phyloP scores from a whole-genome alignment of 2,329 filamentous ascomycete genomes.

The Colletotrichum lini region DNA sequence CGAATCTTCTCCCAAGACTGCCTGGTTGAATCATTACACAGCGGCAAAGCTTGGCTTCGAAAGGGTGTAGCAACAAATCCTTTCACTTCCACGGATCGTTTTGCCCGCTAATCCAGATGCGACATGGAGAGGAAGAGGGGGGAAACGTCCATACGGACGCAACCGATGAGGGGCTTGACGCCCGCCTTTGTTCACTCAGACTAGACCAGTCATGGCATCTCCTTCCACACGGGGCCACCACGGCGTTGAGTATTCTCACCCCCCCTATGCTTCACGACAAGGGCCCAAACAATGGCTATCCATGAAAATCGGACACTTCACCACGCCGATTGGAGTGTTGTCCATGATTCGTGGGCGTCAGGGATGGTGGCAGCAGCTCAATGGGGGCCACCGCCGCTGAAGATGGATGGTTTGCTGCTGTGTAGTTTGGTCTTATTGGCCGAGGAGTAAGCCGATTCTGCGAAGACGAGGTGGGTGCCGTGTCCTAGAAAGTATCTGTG shows the following conservation, averaged over 20 bases:
- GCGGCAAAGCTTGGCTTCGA: constrained; percentile 11
- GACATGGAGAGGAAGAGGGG: constrained; percentile 5
- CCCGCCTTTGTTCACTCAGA: constrained; percentile 27
- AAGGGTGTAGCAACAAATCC: constrained; percentile 16
- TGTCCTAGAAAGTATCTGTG: constrained; percentile 18
- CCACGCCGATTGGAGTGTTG: constrained; percentile 18
- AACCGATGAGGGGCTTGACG: constrained; percentile 31
- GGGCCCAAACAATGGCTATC: constrained; percentile 11
- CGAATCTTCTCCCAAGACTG: constrained; percentile 13
- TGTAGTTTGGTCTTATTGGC: constrained; percentile 19
- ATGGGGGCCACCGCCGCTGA: constrained; percentile 23
- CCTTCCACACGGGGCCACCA: constrained; percentile 12
- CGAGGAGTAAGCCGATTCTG: constrained; percentile 2
- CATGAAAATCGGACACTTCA: constrained; percentile 25
- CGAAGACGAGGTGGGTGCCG: constrained; percentile 14
- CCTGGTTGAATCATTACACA: constrained; percentile 14
- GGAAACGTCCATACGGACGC: constrained; percentile 32
- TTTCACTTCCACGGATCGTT: constrained; percentile 8
- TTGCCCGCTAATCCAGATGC: constrained; percentile 38
- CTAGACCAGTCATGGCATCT: constrained; percentile 30
- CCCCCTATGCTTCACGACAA: constrained; percentile 16
- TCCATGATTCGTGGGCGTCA: constrained; percentile 38
- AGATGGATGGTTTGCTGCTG: constrained; percentile 18
- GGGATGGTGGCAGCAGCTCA: constrained; percentile 26
- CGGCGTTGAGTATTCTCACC: constrained; percentile 18